phyloP scores from a whole-genome alignment of 805 yeast genomes.

The Komagataella ulmi region DNA sequence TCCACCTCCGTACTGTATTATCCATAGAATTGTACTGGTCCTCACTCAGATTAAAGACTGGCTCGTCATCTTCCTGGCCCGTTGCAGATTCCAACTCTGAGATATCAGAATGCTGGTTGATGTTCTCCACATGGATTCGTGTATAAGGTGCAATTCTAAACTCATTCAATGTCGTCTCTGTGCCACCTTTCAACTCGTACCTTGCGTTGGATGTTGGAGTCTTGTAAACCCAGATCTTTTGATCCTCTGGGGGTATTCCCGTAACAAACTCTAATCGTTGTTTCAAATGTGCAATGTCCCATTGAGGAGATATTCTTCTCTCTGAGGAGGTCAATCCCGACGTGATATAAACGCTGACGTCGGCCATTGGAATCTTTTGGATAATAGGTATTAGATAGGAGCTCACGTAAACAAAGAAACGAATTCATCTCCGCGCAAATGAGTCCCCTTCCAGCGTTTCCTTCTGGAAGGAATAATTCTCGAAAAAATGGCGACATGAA shows the following conservation, averaged over 20 bases:
- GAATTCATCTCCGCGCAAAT: neutral
- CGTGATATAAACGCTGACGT: conserved; percentile 43
- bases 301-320: conserved; percentile 45
- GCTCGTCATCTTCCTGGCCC: conserved; percentile 17
- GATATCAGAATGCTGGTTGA: conserved; percentile 37
- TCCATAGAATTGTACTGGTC: conserved; percentile 45
- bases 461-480: neutral
- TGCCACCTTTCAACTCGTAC: conserved; percentile 9
- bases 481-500: neutral
- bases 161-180: conserved; percentile 10
- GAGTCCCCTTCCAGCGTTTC: neutral
- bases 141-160: conserved; percentile 24
- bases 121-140: conserved; percentile 46
- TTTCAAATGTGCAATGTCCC: conserved; percentile 44
- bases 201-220: conserved; percentile 22
- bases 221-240: conserved; percentile 33
- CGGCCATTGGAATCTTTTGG: conserved; percentile 6
- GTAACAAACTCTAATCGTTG: conserved; percentile 52
- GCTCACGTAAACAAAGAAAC: neutral
- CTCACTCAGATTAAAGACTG: conserved; percentile 36
- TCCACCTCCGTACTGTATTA: conserved; percentile 70
- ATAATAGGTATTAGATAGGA: too few species aligned
- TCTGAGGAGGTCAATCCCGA: conserved; percentile 61
- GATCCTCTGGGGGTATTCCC: conserved; percentile 54
- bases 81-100: conserved; percentile 10